Percentiles rank a stretch among this genome's conserved stretches.
Evolutionary conservation across 1,139 yeast genomes (phyloP).

Genomic region (Hyphopichia buzzinii): DNA sequence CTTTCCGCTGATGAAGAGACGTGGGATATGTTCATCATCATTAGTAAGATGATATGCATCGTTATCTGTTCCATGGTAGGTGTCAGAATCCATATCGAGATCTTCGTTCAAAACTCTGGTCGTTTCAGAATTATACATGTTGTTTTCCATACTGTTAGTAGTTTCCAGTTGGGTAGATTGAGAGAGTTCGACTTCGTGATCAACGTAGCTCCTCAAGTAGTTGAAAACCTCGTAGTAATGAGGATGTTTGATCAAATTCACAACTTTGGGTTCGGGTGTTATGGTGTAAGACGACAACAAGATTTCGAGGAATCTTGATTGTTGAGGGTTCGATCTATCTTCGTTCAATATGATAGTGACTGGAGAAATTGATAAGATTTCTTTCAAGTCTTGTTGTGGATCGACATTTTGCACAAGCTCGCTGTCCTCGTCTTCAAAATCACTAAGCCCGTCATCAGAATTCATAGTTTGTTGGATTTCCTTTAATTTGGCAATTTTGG

Average conservation of each 20-base stretch:
- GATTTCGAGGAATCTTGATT: conserved; percentile 20
- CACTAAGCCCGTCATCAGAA: background rate
- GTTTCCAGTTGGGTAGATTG: conserved; percentile 1
- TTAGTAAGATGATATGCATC: conserved; percentile 4
- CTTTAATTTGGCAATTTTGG: background rate
- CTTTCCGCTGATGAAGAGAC: conserved; percentile 31
- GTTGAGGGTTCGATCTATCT: conserved; percentile 11
- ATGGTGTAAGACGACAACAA: conserved; percentile 20
- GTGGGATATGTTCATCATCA: conserved; percentile 23
- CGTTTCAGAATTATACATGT: conserved; percentile 7
- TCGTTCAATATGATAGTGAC: conserved; percentile 22
- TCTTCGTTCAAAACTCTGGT: background rate
- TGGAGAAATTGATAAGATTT: conserved; percentile 29
- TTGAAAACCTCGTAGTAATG: conserved; percentile 21
- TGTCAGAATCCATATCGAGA: conserved; percentile 5
- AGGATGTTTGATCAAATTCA: conserved; percentile 32
- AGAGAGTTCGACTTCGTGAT: conserved; percentile 6
- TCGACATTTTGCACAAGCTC: conserved; percentile 5
- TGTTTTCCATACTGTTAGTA: conserved; percentile 5
- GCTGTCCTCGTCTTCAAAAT: conserved; percentile 5
- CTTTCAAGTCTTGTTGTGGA: conserved; percentile 24
- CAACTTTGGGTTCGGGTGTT: conserved; percentile 32
- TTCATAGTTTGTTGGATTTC: background rate
- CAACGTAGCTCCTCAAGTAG: conserved; percentile 21
- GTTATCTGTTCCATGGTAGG: conserved; percentile 7